Base-by-base conservation (phyloP, 2,329 filamentous ascomycete species). In the Claviceps maximensis region DNA sequence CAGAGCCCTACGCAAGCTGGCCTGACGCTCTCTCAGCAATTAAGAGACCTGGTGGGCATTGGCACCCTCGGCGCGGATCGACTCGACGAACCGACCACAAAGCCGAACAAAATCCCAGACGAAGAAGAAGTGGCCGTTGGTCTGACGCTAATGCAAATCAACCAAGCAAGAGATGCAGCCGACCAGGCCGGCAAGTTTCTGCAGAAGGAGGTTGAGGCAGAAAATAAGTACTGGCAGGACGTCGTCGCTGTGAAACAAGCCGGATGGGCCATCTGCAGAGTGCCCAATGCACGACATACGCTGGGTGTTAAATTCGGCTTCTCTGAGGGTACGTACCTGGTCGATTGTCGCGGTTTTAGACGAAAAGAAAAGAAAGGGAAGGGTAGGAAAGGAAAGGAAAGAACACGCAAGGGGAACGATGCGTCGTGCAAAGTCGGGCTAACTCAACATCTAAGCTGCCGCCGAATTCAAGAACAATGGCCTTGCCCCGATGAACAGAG, bases 301-400 rank as follows among this genome's bases (percentile, higher is more conserved):
- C 74, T 97, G 49, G 89, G 86, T 21, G 91, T 97, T 38, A 83
- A 87, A 57, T 96, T 91, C 68, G 93, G 91, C 8, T 95, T 95
- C 63, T 77, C 85, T 13, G 91, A 96, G 72, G 78, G 78, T 78
- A 67, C 52, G 69, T 59, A 27, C 12, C 1, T 27, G 13, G 19
- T 13, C 9, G 31, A 10, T 33, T 33, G 31, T 3, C 7, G 31
- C 7, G 5, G 31, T 33, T 7, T 33, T 15, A 6, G 36, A 40
- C 36, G 7, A 40, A 8, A 40, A 40, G 5, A 19, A 40, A 40
- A 40, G 3, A 40, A 6, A 44, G 12, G 4, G 3, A n/a, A 21
- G n/a, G 8, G 2, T 19, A 21, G 29, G 29, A 31, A 31, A 31
- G 7, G 29, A 31, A 31, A 9, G 29, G 10, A 9, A 31, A 31